These are phyloP conservation scores for Zygnema circumcarinatum DNA, from an alignment of 139 green algal species.

Conservation along the genomic window DNA sequence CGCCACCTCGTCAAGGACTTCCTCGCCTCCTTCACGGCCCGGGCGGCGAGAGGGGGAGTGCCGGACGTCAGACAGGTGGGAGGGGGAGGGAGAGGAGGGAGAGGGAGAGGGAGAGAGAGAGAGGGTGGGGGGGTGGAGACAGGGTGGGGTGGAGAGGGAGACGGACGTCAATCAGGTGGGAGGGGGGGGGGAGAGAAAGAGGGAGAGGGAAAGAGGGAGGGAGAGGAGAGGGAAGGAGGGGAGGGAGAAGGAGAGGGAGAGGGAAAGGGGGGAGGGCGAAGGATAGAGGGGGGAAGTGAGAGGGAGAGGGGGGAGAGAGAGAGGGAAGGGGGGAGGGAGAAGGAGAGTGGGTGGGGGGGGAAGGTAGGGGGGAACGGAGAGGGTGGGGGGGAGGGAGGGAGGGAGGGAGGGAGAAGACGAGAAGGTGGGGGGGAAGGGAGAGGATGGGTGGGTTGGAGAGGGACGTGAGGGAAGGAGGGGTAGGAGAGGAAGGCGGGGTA, in stretches of 20 bases:
- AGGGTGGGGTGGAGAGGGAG: background rate
- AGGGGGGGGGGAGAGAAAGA: background rate
- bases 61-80: too few species aligned
- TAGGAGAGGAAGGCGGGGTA: background rate
- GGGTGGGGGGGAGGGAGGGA: background rate
- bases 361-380: too few species aligned
- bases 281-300: background rate
- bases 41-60: too few species aligned
- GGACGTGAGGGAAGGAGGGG: background rate
- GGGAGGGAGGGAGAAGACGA: background rate
- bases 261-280: background rate
- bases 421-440: background rate
- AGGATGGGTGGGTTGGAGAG: background rate
- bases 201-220: background rate
- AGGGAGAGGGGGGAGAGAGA: background rate
- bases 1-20: too few species aligned
- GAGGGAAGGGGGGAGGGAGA: background rate
- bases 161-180: background rate
- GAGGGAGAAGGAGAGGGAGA: background rate
- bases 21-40: too few species aligned
- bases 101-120: background rate
- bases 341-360: background rate
- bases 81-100: background rate
- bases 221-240: background rate
- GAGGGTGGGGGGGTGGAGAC: background rate